Evolutionary conservation across 257 asterid genomes (phyloP), one percentile per base, ranked within the genome.

Genomic region (Apocynum venetum): DNA sequence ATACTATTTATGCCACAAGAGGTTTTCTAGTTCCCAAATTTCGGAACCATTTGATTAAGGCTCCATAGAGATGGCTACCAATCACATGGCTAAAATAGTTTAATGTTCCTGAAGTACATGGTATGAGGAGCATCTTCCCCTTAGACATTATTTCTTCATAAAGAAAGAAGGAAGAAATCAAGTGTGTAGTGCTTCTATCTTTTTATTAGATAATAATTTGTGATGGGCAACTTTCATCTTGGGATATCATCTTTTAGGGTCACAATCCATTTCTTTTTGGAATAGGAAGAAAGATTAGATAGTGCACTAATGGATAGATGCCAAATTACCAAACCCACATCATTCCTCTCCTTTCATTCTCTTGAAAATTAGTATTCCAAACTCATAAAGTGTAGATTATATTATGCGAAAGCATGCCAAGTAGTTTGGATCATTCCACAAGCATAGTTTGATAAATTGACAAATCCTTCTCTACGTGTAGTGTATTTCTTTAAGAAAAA

Each of bases 261-360:
- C 97, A 90, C 96, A 78, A 90, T 91, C 96, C 89, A 86, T 84
- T 87, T 83, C 97, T 90, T 91, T 88, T 86, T 36, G 84, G 76
- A 63, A 69, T 69, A 65, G 76, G 80, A 77, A 69, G 75, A 44
- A 41, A 74, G 79, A 56, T 4, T 73, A 74, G 85, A 83, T 83
- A 82, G 91, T 84, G 86, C 89, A 72, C 56, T 82, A 86, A 74
- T 74, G 61, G 77, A 74, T 76, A 80, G 79, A 82, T 85, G 78
- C 80, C 83, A 83, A 71, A 48, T 72, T 78, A 75, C 88, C 80
- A 83, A 38, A 80, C 86, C 81, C 87, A 81, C 83, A 79, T 12
- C 17, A 13, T 67, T 67, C 77, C 80, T 73, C 36, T 13, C 47
- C 81, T 60, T 41, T 68, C 68, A 13, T 11, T 72, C 78, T 81